Evolutionary conservation across 345 rosid species (phyloP).

Genomic region (Populus pruinosa): DNA sequence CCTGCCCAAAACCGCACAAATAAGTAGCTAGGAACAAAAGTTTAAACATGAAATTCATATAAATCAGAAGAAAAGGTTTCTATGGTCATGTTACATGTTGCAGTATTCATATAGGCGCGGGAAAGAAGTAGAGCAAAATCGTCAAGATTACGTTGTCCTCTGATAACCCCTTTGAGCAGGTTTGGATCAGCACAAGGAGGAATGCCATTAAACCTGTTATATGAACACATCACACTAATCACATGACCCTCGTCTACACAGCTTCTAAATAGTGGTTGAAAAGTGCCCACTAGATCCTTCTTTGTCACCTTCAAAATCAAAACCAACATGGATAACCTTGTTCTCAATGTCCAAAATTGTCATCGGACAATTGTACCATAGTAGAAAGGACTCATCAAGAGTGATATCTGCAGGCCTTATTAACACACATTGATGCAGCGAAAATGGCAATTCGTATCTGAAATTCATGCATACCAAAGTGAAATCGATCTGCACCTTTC

Average conservation of each 20-base stretch:
- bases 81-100: background rate
- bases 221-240: slow-evolving; percentile 90
- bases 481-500: slow-evolving; percentile 76
- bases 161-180: slow-evolving; percentile 47
- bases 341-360: background rate
- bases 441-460: background rate
- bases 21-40: no score
- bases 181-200: slow-evolving; percentile 84
- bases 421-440: background rate
- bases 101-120: background rate
- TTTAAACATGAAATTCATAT: background rate
- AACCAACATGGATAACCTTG: background rate
- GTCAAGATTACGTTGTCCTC: slow-evolving; percentile 22
- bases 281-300: slow-evolving; percentile 81
- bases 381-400: background rate
- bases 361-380: background rate
- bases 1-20: background rate
- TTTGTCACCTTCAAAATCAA: slow-evolving; percentile 55
- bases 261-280: slow-evolving; percentile 64
- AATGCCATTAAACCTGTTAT: slow-evolving; percentile 80
- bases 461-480: slow-evolving; percentile 40
- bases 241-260: slow-evolving; percentile 79
- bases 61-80: background rate
- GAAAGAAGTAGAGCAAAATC: slow-evolving; percentile 12
- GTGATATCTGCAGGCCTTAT: background rate